These are phyloP conservation scores for Termitomyces sp. DNA, from an alignment of 768 basidiomycete species.

Conservation along the genomic window DNA sequence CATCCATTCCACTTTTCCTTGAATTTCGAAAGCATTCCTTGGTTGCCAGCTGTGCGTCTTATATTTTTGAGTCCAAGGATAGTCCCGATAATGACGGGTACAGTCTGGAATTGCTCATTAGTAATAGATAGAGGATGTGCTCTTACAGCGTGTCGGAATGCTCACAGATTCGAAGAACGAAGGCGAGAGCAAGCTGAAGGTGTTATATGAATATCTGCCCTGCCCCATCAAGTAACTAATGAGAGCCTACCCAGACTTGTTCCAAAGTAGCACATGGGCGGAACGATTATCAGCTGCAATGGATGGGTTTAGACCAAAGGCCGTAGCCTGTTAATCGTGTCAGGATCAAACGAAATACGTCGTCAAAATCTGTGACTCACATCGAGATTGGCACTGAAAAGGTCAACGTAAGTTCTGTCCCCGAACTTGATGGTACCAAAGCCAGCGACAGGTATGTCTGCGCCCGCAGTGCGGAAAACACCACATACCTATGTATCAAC, in stretches of 20 bases:
- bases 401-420: slow-evolving; percentile 31
- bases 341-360: neutral
- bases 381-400: slow-evolving; percentile 36
- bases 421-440: slow-evolving; percentile 23
- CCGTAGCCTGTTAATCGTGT: slow-evolving; percentile 17
- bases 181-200: slow-evolving; percentile 26
- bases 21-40: slow-evolving; percentile 38
- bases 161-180: slow-evolving; percentile 39
- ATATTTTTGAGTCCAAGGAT: slow-evolving; percentile 44
- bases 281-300: slow-evolving; percentile 19
- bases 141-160: neutral
- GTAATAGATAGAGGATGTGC: neutral
- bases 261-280: slow-evolving; percentile 5
- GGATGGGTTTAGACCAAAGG: slow-evolving; percentile 20
- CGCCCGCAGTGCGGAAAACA: slow-evolving; percentile 34
- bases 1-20: slow-evolving; percentile 30
- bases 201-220: neutral
- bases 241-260: slow-evolving; percentile 1
- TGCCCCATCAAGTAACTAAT: neutral
- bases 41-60: slow-evolving; percentile 30
- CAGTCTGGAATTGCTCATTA: slow-evolving; percentile 28
- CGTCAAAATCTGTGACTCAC: slow-evolving; percentile 22
- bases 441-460: slow-evolving; percentile 22
- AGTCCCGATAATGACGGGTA: slow-evolving; percentile 37
- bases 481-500: slow-evolving; percentile 30